Percentiles rank a stretch among this genome's conserved stretches.
These are phyloP conservation scores for Camillea tinctor DNA, from an alignment of 2,329 filamentous ascomycete genomes.

Conservation along the genomic window DNA sequence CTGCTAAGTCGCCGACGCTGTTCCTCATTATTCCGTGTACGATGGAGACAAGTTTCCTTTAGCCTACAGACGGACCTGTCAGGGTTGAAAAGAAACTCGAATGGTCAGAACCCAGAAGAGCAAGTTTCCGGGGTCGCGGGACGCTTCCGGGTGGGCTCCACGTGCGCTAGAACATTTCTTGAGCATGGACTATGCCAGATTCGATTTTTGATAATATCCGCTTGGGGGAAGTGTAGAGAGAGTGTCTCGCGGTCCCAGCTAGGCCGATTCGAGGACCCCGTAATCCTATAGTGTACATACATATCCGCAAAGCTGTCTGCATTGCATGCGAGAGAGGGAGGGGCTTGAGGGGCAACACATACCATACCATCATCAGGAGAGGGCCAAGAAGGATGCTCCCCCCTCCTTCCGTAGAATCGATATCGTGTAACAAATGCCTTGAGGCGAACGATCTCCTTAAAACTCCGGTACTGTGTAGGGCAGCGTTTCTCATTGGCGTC, in stretches of 20 bases:
- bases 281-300: background rate
- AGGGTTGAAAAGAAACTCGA: conserved; percentile 10
- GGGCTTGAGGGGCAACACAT: background rate
- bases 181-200: background rate
- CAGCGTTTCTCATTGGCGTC: background rate
- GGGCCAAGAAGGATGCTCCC: background rate
- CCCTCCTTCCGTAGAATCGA: background rate
- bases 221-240: background rate
- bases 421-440: background rate
- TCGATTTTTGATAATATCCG: background rate
- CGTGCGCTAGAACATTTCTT: conserved; percentile 17
- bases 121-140: conserved; percentile 26
- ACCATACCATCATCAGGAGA: background rate
- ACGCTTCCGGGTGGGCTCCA: conserved; percentile 25
- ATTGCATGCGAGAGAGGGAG: background rate
- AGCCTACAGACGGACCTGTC: conserved; percentile 4
- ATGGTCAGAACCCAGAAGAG: conserved; percentile 15
- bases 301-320: background rate
- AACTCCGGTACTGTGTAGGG: background rate
- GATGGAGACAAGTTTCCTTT: conserved; percentile 5
- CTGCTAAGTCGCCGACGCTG: background rate
- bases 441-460: background rate
- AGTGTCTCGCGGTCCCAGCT: background rate
- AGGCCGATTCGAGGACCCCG: background rate
- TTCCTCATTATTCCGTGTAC: conserved; percentile 2